A percentile compares a stretch with the other conserved stretches of the same genome.
These are phyloP conservation scores for Cryptosporidium parvum DNA, from an alignment of 169 alveolate genomes.

Conservation along the genomic window DNA sequence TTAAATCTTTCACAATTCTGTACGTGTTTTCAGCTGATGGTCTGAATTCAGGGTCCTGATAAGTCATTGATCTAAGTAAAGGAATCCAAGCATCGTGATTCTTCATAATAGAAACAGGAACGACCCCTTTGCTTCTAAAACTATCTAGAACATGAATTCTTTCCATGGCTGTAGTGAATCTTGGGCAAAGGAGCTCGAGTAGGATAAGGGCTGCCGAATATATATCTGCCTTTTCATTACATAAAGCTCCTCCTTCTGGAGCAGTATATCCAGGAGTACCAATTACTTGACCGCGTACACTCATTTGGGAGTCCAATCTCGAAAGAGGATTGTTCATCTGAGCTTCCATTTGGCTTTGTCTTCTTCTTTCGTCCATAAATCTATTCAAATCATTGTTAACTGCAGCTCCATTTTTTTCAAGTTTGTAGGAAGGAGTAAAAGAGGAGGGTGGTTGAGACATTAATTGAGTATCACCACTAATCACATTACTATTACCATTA, in stretches of 20 bases:
- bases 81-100: conserved; percentile 85
- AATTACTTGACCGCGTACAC: conserved; percentile 88
- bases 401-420: background rate
- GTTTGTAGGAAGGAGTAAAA: background rate
- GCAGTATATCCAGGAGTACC: conserved; percentile 93
- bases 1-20: conserved; percentile 61
- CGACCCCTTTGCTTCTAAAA: conserved; percentile 83
- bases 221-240: conserved; percentile 91
- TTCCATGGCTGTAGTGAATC: conserved; percentile 90
- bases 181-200: conserved; percentile 88
- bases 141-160: conserved; percentile 86
- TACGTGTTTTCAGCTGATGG: conserved; percentile 85
- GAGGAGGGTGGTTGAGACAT: conserved; percentile 8
- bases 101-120: conserved; percentile 84
- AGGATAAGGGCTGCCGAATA: conserved; percentile 89
- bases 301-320: conserved; percentile 77
- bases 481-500: background rate
- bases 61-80: conserved; percentile 86
- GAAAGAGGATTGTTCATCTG: conserved; percentile 32
- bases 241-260: conserved; percentile 92
- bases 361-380: conserved; percentile 47
- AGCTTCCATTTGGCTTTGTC: background rate
- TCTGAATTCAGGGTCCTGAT: conserved; percentile 86
- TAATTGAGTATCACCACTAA: background rate
- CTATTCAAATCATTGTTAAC: conserved; percentile 10